phyloP scores from a whole-genome alignment of 129 eudicot genomes.

The Flaveria bidentis region DNA sequence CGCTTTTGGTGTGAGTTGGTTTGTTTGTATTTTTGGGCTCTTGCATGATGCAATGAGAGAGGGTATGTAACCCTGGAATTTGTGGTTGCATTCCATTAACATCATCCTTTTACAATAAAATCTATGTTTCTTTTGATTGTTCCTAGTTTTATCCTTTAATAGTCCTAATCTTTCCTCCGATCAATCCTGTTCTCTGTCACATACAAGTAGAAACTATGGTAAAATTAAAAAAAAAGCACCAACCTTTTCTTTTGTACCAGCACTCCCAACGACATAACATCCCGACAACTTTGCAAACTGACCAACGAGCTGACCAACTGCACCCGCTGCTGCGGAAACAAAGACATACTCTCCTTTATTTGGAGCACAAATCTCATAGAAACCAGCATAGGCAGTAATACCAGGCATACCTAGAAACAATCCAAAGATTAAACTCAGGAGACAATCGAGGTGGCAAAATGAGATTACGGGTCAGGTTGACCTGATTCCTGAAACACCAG shows the following conservation, averaged over 20 bases:
- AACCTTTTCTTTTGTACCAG: slow-evolving; percentile 51
- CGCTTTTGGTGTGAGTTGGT: no score
- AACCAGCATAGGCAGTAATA: slow-evolving; percentile 46
- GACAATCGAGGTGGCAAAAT: neutral
- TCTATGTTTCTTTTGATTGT: no score
- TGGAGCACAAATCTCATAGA: slow-evolving; percentile 44
- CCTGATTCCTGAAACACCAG: neutral
- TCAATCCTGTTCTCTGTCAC: no score
- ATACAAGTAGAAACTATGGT: neutral
- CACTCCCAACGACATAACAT: slow-evolving; percentile 56
- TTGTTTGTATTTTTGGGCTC: no score
- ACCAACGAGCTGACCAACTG: slow-evolving; percentile 58
- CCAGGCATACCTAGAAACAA: slow-evolving; percentile 47
- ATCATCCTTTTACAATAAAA: no score
- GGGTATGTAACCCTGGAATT: no score
- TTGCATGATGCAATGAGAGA: no score
- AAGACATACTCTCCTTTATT: slow-evolving; percentile 51
- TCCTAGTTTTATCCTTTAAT: no score
- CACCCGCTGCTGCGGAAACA: slow-evolving; percentile 48
- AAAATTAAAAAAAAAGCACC: neutral
- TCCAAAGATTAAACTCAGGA: neutral
- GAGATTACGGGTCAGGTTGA: neutral
- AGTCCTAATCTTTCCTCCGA: no score
- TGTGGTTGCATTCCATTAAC: no score
- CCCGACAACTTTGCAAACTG: slow-evolving; percentile 52